phyloP scores from a whole-genome alignment of 805 yeast genomes.

The Cyberlindnera saturnus region DNA sequence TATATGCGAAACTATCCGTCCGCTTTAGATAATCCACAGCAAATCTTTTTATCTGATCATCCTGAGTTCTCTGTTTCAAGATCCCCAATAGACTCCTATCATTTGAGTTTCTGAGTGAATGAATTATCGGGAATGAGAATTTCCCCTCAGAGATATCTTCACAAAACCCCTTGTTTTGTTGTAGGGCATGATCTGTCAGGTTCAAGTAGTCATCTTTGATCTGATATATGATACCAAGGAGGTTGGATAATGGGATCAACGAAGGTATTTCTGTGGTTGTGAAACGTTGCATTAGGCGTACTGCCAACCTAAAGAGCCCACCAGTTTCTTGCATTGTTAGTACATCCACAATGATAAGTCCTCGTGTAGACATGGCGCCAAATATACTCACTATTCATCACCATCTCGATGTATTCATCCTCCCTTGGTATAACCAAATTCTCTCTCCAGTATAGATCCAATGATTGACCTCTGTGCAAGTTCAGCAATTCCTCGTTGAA shows the following conservation, averaged over 20 bases:
- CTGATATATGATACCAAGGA: constrained; percentile 81
- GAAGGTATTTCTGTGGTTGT: constrained; percentile 14
- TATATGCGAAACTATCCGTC: constrained; percentile 18
- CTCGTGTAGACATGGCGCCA: no score
- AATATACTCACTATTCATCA: constrained; percentile 43
- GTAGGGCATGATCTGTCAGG: constrained; percentile 43
- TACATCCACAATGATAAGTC: background rate
- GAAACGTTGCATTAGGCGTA: constrained; percentile 49
- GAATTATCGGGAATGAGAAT: constrained; percentile 79
- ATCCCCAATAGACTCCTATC: constrained; percentile 42
- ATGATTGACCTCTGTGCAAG: constrained; percentile 85
- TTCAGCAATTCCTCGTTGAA: constrained; percentile 71
- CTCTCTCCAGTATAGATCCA: constrained; percentile 88
- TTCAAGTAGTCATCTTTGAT: constrained; percentile 81
- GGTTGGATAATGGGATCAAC: constrained; percentile 58
- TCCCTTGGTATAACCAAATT: constrained; percentile 50
- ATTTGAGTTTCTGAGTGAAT: constrained; percentile 37
- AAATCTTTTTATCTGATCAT: constrained; percentile 40
- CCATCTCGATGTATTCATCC: constrained; percentile 70
- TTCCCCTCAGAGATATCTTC: constrained; percentile 91
- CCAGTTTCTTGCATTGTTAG: constrained; percentile 48
- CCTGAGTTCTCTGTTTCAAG: constrained; percentile 46
- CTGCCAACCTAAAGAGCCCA: constrained; percentile 75
- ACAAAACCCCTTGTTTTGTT: constrained; percentile 66
- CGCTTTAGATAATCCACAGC: constrained; percentile 43